phyloP scores from a whole-genome alignment of 83 land plant genomes.

The Isoetes engelmannii region DNA sequence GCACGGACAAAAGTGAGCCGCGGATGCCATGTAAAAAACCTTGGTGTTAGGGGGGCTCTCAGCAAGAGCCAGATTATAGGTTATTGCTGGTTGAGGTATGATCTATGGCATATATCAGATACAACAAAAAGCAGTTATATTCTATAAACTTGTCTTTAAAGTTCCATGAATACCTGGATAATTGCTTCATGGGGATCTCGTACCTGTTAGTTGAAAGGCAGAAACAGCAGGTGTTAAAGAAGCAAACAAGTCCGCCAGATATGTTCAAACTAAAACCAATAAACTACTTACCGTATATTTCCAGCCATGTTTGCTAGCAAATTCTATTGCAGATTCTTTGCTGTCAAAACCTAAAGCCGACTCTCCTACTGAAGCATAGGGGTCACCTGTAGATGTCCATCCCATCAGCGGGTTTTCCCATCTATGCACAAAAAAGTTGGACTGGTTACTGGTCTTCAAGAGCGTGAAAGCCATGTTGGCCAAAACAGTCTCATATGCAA shows the following conservation, averaged over 20 bases:
- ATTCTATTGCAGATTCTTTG: slow-evolving; percentile 75
- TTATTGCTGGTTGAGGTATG: too few relatives aligned
- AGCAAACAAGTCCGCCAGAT: too few relatives aligned
- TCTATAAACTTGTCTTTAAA: too few relatives aligned
- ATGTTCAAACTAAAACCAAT: background rate
- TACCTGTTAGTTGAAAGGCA: slow-evolving; percentile 37
- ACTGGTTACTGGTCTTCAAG: background rate
- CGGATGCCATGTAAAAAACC: too few relatives aligned
- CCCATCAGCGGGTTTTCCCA: slow-evolving; percentile 99
- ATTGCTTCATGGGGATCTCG: slow-evolving; percentile 59
- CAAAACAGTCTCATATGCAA: background rate
- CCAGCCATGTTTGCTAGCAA: slow-evolving; percentile 91
- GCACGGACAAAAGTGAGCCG: too few relatives aligned
- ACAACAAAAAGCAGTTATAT: too few relatives aligned
- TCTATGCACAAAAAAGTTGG: slow-evolving; percentile 22
- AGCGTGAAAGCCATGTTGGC: background rate
- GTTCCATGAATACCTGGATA: slow-evolving; percentile 43
- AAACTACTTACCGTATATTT: slow-evolving; percentile 52
- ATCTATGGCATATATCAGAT: too few relatives aligned
- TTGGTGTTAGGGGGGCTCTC: too few relatives aligned
- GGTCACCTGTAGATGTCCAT: slow-evolving; percentile 96
- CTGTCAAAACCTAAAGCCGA: slow-evolving; percentile 58
- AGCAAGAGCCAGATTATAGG: too few relatives aligned
- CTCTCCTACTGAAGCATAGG: slow-evolving; percentile 87
- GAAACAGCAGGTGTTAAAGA: slow-evolving; percentile 1